Evolutionary conservation across 345 rosid species (phyloP), one percentile per base, ranked within the genome.

Genomic region (Citrus mangshanensis): DNA sequence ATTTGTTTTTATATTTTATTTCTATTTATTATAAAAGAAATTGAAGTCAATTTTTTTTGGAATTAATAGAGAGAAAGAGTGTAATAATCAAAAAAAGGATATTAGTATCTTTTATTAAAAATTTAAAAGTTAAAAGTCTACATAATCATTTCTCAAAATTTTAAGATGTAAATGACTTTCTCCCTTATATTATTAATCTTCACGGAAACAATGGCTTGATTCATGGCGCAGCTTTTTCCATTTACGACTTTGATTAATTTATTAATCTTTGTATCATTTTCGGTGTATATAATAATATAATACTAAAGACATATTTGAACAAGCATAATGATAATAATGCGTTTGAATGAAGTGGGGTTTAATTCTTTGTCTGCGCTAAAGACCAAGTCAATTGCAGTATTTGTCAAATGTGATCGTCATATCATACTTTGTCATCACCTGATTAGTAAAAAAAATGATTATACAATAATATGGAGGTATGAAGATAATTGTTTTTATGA

Each of bases 161-260:
- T 46, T 46, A 0, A 0, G 16, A 1, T 3, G 51, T 46, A 3
- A 46, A 12, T 46, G 1, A 2, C 4, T 12, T 46, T 42, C 4
- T 10, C 51, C 51, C 16, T 51, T 18, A 5, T 18, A 51, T 51
- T 51, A 51, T 54, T 54, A 18, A 54, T 54, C 58, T 8, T 54
- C 60, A 68, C 81, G 63, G 70, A 66, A 79, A 49, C 78, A 46
- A 25, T n/a, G 76, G 78, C 85, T 75, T 68, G 68, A 80, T 74
- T 82, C 66, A 63, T 71, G 84, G 72, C n/a, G 30, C 51, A 25
- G 28, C 25, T 40, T 66, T 59, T 70, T 4, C 40, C 21, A 7
- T 49, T 27, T 38, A 70, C 4, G 24, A 42, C 73, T 46, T 27
- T 70, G 22, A 46, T 27, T 70, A 25, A 70, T 14, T 63, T 27